Evolutionary conservation across 2,329 filamentous ascomycete genomes (phyloP), one percentile per base, ranked within the genome.

Genomic region (Ceratocystis harringtonii): DNA sequence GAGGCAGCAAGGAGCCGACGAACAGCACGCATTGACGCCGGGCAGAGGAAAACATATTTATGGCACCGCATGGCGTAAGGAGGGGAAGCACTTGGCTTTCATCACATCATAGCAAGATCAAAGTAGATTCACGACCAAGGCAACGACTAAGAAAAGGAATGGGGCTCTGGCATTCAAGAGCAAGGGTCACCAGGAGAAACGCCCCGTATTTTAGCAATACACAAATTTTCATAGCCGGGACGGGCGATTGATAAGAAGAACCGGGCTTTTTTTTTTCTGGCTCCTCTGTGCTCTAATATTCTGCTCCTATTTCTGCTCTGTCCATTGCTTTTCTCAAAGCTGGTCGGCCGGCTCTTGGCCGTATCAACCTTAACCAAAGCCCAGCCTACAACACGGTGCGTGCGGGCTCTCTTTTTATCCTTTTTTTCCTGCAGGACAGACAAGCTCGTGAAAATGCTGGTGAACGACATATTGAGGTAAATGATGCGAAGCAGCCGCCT

Each of bases 191-290:
- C 5, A 50, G 1, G 15, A 55, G 50, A 22, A 55, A 25, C n/a
- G 25, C 50, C 50, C 50, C 50, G 22, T 55, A 22, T 22, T 55
- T 55, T 55, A 55, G 50, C 25, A 55, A 12, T 5, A 12, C 12
- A 22, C 5, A 17, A 55, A 55, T 55, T 55, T 55, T 55, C 50
- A 55, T 55, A 15, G 50, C 50, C 50, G 19, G 50, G 50, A 22
- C 50, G 19, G 50, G n/a, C 50, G 50, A 55, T 55, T 55, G 50
- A 55, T 55, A 55, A 55, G 50, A 22, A 55, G 50, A 55, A 55
- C 48, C n/a, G n/a, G 17, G 10, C 6, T 25, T 55, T 25, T 25
- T 10, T 22, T 22, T 12, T 6, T 19, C 5, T 1, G 22, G 7
- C 5, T 19, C n/a, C 50, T 22, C 4, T 8, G n/a, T 22, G n/a